Base-by-base conservation (phyloP, 768 basidiomycete species). In the Suillus plorans region DNA sequence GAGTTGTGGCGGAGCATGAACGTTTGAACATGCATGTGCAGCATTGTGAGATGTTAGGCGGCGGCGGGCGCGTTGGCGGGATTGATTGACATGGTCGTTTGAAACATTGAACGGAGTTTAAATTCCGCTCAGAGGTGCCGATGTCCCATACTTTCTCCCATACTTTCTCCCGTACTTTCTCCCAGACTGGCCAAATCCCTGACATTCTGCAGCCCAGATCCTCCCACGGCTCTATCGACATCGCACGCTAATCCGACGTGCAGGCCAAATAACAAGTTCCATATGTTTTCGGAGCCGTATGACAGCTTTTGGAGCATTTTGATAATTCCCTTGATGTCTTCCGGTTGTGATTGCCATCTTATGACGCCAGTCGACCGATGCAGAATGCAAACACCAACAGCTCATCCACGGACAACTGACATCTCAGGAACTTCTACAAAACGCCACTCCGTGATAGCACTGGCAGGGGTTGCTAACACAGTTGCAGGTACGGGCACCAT, bases 381-480 rank as follows among this genome's bases (percentile, higher is more conserved):
- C 10, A 47, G 61, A 22, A 61, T 61, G 34, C 61, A 52, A 37
- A 61, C 47, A 22, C 61, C 61, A 61, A 37, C 4, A 9, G 34
- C 47, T 37, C 45, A 47, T 50, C 47, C 47, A 50, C 61, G 61
- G 37, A 37, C 45, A 52, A 22, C 13, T 42, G 57, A 39, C 39
- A 4, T 59, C n/a, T 8, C 47, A 12, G 61, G 45, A 25, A 61
- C 42, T 49, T 61, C 14, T 16, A 61, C 18, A n/a, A 34, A 61
- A 50, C 61, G 61, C 61, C 61, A 61, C 31, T 61, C 47, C n/a
- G 61, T 61, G 31, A 61, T 61, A 22, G 61, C 47, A 25, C 61
- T 61, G 44, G 61, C 61, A 50, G 31, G 61, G 61, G 61, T 61
- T n/a, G 61, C 61, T 61, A 36, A 61, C 61, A 61, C 61, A 16